These are phyloP conservation scores for Toxoplasma gondii DNA, from an alignment of 169 alveolate genomes.

Conservation along the genomic window DNA sequence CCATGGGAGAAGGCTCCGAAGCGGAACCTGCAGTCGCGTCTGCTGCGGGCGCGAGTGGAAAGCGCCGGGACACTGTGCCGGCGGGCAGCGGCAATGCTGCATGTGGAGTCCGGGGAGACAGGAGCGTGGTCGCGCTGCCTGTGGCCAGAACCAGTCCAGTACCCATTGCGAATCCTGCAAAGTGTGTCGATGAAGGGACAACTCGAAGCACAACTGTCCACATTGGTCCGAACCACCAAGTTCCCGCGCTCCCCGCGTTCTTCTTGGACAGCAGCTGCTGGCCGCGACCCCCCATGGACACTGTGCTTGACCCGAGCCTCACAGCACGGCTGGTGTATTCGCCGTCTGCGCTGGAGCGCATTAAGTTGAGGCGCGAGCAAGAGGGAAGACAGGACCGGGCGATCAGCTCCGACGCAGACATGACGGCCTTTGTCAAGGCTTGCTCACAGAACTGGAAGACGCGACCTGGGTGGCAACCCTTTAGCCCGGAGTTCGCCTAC, in stretches of 20 bases:
- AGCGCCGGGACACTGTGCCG: background rate
- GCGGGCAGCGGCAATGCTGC: background rate
- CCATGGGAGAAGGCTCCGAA: background rate
- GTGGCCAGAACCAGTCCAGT: background rate
- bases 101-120: background rate
- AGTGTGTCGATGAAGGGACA: conserved; percentile 65
- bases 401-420: conserved; percentile 81
- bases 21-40: background rate
- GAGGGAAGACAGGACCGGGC: conserved; percentile 82
- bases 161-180: conserved; percentile 23
- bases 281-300: conserved; percentile 44
- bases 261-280: conserved; percentile 74
- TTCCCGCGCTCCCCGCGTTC: conserved; percentile 85
- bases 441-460: conserved; percentile 86
- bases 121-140: background rate
- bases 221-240: conserved; percentile 85
- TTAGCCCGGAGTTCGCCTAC: conserved; percentile 88
- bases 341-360: conserved; percentile 82
- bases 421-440: conserved; percentile 82
- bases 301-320: conserved; percentile 64
- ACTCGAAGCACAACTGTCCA: conserved; percentile 72
- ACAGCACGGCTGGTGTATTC: conserved; percentile 84
- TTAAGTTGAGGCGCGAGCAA: conserved; percentile 74
- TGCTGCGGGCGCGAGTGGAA: background rate
- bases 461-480: conserved; percentile 89